Conservation (phyloP, 345 rosid genomes). For the Eucalyptus melliodora region DNA sequence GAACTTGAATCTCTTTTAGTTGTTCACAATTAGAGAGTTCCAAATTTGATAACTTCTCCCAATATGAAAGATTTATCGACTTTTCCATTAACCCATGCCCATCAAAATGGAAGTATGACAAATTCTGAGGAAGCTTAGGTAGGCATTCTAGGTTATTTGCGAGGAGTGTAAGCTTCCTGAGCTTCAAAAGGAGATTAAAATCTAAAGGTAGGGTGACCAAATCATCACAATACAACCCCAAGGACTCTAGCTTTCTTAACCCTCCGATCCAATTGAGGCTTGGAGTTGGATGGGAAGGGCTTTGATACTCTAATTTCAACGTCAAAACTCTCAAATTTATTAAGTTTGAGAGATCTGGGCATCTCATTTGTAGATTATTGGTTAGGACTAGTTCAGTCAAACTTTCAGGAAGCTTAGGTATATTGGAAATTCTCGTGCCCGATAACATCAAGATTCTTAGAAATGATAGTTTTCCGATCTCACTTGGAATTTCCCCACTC, state of each 20-base stretch:
- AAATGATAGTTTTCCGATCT: not conserved
- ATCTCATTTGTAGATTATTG: rapidly evolving
- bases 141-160: not conserved
- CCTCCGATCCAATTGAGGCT: not conserved
- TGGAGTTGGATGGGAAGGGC: not conserved
- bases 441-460: not conserved
- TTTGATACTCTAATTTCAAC: not conserved
- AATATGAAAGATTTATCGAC: no score
- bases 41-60: no score
- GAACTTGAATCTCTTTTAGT: no score
- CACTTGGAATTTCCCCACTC: not conserved
- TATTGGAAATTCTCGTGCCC: rapidly evolving
- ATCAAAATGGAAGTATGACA: not conserved
- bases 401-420: not conserved
- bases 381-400: rapidly evolving
- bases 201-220: not conserved
- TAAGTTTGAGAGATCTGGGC: not conserved
- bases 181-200: not conserved
- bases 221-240: rapidly evolving
- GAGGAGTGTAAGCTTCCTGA: rapidly evolving
- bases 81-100: no score
- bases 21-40: rapidly evolving
- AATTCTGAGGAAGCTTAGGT: not conserved
- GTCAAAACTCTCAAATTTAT: not conserved
- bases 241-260: not conserved